phyloP scores from a whole-genome alignment of 805 yeast species.

The Zygoascus bituminiphila region DNA sequence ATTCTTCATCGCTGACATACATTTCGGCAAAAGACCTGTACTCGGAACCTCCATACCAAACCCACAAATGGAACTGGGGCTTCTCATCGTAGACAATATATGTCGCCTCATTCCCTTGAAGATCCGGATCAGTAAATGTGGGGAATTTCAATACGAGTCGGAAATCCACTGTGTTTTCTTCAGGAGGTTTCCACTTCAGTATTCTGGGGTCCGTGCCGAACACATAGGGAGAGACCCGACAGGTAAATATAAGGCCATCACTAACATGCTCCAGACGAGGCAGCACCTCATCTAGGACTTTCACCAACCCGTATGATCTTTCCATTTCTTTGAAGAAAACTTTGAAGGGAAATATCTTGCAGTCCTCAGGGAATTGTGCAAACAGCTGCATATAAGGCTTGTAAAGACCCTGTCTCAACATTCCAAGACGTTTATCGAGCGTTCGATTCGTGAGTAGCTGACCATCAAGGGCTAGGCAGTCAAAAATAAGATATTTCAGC shows the following conservation, averaged over 20 bases:
- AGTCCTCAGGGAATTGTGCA: constrained; percentile 59
- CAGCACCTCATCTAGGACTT: constrained; percentile 63
- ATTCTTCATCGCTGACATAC: constrained; percentile 57
- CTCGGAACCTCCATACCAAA: constrained; percentile 63
- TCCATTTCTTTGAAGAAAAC: constrained; percentile 85
- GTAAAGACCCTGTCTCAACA: constrained; percentile 71
- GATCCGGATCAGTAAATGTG: constrained; percentile 49
- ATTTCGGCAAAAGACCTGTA: constrained; percentile 62
- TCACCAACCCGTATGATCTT: constrained; percentile 65
- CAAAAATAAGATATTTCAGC: constrained; percentile 78
- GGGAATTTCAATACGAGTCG: constrained; percentile 58
- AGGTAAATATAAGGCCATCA: constrained; percentile 91
- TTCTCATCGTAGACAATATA: constrained; percentile 75
- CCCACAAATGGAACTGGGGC: constrained; percentile 59
- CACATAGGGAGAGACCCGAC: constrained; percentile 77
- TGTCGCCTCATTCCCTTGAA: constrained; percentile 37
- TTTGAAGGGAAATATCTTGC: constrained; percentile 73
- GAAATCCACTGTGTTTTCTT: constrained; percentile 90
- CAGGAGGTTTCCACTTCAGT: constrained; percentile 95
- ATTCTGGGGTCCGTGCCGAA: constrained; percentile 83
- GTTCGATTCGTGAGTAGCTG: constrained; percentile 59
- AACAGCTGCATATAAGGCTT: constrained; percentile 74
- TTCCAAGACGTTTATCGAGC: constrained; percentile 77
- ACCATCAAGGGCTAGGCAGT: constrained; percentile 79
- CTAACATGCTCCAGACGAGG: constrained; percentile 71